phyloP scores from a whole-genome alignment of 257 asterid species.

The Solanum pennellii region DNA sequence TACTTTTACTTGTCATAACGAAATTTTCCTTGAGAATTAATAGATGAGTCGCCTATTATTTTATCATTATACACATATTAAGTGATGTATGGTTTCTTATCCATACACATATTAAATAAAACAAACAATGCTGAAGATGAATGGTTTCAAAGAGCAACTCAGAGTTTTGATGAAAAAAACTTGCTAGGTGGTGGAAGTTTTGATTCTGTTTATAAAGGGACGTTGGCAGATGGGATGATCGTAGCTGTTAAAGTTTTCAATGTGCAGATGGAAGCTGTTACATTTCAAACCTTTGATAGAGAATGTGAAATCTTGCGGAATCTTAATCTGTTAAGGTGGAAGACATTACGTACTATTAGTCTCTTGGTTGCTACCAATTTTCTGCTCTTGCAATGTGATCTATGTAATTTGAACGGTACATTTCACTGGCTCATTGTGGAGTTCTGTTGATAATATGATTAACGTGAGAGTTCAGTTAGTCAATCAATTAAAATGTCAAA shows the following conservation, averaged over 20 bases:
- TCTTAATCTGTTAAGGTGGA: neutral
- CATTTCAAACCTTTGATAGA: neutral
- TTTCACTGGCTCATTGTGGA: too few relatives aligned
- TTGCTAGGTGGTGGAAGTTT: neutral
- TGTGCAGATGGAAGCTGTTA: neutral
- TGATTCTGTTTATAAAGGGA: neutral
- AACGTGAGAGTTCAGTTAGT: too few relatives aligned
- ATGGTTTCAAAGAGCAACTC: neutral
- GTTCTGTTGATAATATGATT: too few relatives aligned
- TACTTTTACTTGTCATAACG: too few relatives aligned
- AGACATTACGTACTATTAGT: neutral
- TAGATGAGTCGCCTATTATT: too few relatives aligned
- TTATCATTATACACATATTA: too few relatives aligned
- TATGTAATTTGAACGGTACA: neutral
- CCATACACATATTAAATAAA: too few relatives aligned
- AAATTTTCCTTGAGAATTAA: too few relatives aligned
- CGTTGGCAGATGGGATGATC: neutral
- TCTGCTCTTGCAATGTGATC: neutral
- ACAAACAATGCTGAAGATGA: neutral
- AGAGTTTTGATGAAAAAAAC: neutral
- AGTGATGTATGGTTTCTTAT: too few relatives aligned
- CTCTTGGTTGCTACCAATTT: neutral
- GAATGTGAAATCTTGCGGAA: neutral
- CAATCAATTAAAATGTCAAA: too few relatives aligned
- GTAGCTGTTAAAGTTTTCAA: neutral